Evolutionary conservation across 805 yeast species (phyloP).

Genomic region (Candida awuae): DNA sequence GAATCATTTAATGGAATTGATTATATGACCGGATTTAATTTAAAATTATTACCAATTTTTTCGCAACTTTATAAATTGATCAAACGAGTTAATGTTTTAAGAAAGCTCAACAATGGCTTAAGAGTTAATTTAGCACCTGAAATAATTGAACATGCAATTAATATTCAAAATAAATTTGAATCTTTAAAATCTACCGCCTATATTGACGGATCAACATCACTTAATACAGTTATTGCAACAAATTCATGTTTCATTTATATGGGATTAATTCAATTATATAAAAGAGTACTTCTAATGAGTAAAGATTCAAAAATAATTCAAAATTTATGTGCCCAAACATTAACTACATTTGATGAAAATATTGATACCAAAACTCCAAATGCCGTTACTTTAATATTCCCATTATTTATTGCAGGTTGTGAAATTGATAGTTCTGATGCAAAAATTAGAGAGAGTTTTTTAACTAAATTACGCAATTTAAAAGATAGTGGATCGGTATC

Average conservation of each 20-base stretch:
- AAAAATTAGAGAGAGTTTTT: constrained; percentile 30
- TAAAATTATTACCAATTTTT: constrained; percentile 49
- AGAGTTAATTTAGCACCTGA: constrained; percentile 10
- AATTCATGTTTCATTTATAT: constrained; percentile 45
- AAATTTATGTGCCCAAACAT: constrained; percentile 36
- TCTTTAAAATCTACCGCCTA: constrained; percentile 18
- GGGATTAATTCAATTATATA: constrained; percentile 48
- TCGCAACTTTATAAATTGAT: constrained; percentile 40
- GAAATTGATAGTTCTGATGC: constrained; percentile 35
- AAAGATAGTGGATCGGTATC: constrained; percentile 34
- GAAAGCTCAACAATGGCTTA: constrained; percentile 6
- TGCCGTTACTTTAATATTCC: constrained; percentile 48
- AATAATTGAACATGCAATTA: constrained; percentile 33
- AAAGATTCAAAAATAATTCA: constrained; percentile 40
- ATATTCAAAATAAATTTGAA: constrained; percentile 28
- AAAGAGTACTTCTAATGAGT: constrained; percentile 46
- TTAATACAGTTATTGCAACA: constrained; percentile 34
- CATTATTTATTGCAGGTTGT: constrained; percentile 51
- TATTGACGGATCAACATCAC: constrained; percentile 11
- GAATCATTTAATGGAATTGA: constrained; percentile 43
- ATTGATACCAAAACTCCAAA: constrained; percentile 42
- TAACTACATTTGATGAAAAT: constrained; percentile 29
- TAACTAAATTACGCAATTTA: constrained; percentile 34
- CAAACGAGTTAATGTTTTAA: constrained; percentile 22
- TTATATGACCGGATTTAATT: constrained; percentile 58